Conservation (phyloP, 2,329 filamentous ascomycete species). For the Pseudodiploospora longispora region DNA sequence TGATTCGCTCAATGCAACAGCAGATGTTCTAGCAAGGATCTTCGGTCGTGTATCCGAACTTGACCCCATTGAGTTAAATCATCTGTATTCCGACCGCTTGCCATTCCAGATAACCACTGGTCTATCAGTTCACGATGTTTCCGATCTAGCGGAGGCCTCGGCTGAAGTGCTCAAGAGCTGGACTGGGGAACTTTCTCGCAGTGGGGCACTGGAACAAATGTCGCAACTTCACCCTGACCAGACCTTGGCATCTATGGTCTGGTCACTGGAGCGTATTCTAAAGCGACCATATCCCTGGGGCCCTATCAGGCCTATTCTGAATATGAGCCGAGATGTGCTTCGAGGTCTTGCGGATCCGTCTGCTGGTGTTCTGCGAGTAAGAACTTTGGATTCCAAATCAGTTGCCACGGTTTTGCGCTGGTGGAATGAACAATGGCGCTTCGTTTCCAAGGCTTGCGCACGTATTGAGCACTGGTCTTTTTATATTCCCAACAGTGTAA, state of each 20-base stretch:
- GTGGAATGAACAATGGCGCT: slow-evolving; percentile 80
- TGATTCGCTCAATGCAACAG: slow-evolving; percentile 49
- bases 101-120: slow-evolving; percentile 69
- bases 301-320: slow-evolving; percentile 49
- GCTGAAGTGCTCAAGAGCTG: slow-evolving; percentile 77
- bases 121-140: slow-evolving; percentile 72
- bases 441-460: slow-evolving; percentile 71
- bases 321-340: slow-evolving; percentile 49
- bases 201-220: slow-evolving; percentile 30
- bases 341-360: slow-evolving; percentile 48
- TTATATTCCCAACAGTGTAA: slow-evolving; percentile 62
- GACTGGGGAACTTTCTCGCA: slow-evolving; percentile 54
- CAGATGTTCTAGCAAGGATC: slow-evolving; percentile 59
- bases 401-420: slow-evolving; percentile 61
- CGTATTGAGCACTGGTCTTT: slow-evolving; percentile 79
- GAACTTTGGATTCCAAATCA: slow-evolving; percentile 51
- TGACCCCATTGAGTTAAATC: slow-evolving; percentile 56
- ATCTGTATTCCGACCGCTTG: slow-evolving; percentile 58
- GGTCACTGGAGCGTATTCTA: slow-evolving; percentile 27
- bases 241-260: slow-evolving; percentile 36
- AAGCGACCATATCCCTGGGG: slow-evolving; percentile 40
- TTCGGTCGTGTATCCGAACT: slow-evolving; percentile 77
- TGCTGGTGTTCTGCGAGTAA: slow-evolving; percentile 47
- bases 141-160: slow-evolving; percentile 69
- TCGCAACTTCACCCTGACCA: slow-evolving; percentile 31